Evolutionary conservation across 148 eudicot species (phyloP).

Genomic region (Arctostaphylos glauca): DNA sequence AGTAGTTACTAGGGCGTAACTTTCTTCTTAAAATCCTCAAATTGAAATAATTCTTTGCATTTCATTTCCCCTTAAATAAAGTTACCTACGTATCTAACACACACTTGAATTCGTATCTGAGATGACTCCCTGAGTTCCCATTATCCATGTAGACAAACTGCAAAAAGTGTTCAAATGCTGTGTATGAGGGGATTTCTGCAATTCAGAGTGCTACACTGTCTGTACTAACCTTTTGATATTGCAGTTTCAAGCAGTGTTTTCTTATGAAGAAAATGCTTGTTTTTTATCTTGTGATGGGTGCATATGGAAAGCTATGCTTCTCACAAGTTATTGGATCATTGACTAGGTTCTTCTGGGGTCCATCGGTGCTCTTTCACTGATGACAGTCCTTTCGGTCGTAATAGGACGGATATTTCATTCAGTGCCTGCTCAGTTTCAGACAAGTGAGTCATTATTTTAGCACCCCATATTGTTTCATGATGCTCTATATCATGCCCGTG

Average conservation of each 20-base stretch:
- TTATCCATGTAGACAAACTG: not conserved
- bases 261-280: not conserved
- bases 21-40: not conserved
- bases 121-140: not conserved
- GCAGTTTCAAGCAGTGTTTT: not conserved
- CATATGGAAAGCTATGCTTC: conserved; percentile 2
- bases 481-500: not conserved
- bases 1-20: not conserved
- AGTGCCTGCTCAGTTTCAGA: conserved; percentile 97
- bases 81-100: not conserved
- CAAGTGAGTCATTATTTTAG: conserved; percentile 61
- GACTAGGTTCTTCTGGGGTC: conserved; percentile 89
- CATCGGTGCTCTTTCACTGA: conserved; percentile 89
- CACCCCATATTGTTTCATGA: not conserved
- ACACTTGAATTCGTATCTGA: not conserved
- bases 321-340: conserved; percentile 22
- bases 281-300: not conserved
- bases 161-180: not conserved
- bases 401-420: conserved; percentile 91
- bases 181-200: not conserved
- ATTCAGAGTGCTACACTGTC: not conserved
- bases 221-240: not conserved
- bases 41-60: not conserved
- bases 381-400: conserved; percentile 76
- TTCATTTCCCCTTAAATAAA: not conserved